These are phyloP conservation scores for Globisporangium cylindrosporum DNA, from an alignment of 352 stramenopile genomes.

Conservation along the genomic window DNA sequence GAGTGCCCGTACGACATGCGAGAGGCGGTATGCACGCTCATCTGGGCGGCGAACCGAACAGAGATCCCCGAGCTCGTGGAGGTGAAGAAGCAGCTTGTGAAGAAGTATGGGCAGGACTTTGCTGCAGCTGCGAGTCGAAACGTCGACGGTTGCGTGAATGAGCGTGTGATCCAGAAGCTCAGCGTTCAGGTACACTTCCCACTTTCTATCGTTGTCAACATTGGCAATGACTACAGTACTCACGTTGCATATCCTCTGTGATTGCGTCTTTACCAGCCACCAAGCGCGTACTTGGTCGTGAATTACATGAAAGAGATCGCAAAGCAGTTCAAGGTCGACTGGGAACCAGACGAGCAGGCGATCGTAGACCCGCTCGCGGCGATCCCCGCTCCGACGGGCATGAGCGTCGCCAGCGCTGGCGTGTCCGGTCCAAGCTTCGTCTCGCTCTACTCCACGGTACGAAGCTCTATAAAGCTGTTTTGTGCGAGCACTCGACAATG, in stretches of 20 bases:
- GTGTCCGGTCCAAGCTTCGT: constrained; percentile 86
- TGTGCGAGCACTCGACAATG: background rate
- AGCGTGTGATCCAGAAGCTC: constrained; percentile 92
- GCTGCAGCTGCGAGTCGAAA: constrained; percentile 79
- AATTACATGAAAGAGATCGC: constrained; percentile 97
- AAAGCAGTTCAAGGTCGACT: constrained; percentile 94
- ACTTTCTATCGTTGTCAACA: background rate
- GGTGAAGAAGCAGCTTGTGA: constrained; percentile 85
- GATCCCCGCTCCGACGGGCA: constrained; percentile 88
- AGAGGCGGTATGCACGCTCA: constrained; percentile 91
- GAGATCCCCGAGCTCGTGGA: constrained; percentile 93
- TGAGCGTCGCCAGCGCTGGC: constrained; percentile 68
- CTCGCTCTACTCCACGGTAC: constrained; percentile 63
- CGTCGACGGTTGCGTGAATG: constrained; percentile 88
- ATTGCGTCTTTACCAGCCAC: constrained; percentile 49
- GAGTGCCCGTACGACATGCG: constrained; percentile 93
- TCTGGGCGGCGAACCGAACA: constrained; percentile 88
- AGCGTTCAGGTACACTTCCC: constrained; percentile 64
- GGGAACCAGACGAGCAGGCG: constrained; percentile 80
- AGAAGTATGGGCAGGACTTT: constrained; percentile 90
- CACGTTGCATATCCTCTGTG: background rate
- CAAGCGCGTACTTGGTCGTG: constrained; percentile 92
- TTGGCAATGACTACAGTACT: background rate
- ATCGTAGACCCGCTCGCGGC: constrained; percentile 80
- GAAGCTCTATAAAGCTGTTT: background rate